Conservation (phyloP, 805 yeast species). For the Kodamaea kaohsiungensis region DNA sequence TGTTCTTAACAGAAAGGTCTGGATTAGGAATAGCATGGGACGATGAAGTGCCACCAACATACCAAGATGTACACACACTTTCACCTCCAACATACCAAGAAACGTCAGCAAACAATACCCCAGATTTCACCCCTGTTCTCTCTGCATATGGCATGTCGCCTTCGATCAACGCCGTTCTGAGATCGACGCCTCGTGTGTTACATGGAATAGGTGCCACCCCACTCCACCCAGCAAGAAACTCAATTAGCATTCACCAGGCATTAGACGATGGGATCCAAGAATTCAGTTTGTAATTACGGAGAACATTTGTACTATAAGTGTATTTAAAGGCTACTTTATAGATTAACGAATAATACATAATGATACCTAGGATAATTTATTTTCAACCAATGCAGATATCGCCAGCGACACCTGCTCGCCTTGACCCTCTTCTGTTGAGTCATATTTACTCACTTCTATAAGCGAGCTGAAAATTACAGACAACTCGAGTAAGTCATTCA, state of each 20-base stretch:
- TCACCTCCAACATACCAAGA: slow-evolving; percentile 80
- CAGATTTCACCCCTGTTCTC: slow-evolving; percentile 23
- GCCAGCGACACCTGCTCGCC: slow-evolving; percentile 10
- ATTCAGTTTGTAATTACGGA: slow-evolving; percentile 21
- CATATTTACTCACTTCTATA: slow-evolving; percentile 30
- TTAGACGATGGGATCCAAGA: slow-evolving; percentile 37
- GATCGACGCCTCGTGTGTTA: slow-evolving; percentile 36
- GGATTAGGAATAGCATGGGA: slow-evolving; percentile 99
- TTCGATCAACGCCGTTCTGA: slow-evolving; percentile 2
- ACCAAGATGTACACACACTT: slow-evolving; percentile 76
- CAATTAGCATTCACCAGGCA: slow-evolving; percentile 28
- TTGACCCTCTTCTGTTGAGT: slow-evolving; percentile 3
- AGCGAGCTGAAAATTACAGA: slow-evolving; percentile 45
- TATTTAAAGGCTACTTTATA: neutral
- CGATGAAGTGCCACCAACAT: slow-evolving; percentile 98
- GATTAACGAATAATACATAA: neutral
- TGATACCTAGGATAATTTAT: slow-evolving; percentile 6
- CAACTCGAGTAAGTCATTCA: slow-evolving; percentile 48
- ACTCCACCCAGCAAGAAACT: slow-evolving; percentile 8
- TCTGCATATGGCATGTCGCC: slow-evolving; percentile 13
- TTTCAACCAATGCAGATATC: slow-evolving; percentile 15
- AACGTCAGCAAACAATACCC: slow-evolving; percentile 18
- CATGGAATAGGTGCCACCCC: slow-evolving; percentile 50
- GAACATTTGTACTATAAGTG: too few species aligned
- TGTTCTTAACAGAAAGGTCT: slow-evolving; percentile 82